Evolutionary conservation across 331 rosid species (phyloP), one percentile per base, ranked within the genome.

Genomic region (Cucumis variabilis): DNA sequence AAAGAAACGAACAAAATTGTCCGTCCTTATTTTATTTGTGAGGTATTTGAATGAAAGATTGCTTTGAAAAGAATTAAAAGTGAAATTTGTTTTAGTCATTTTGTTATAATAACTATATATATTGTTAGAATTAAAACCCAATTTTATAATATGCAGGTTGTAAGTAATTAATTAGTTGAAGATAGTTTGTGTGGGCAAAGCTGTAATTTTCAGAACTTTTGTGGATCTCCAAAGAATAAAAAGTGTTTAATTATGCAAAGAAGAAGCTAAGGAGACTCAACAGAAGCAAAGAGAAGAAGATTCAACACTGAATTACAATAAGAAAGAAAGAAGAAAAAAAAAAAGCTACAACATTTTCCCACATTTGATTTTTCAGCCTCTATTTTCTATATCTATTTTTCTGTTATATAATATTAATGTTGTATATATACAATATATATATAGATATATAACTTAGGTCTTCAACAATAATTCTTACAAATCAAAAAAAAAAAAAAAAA

Each of bases 211-310:
- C 69, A 81, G 1, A 12, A 30, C 17, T 80, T 79, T 80, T 76
- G 11, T 46, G 24, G 21, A 23, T 60, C 30, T 82, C 21, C 0
- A 82, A 55, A 82, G 27, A 80, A 82, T 82, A 82, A 82, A 58
- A 48, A 48, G n/a, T 16, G 23, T 58, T 58, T 58, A 16, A 77
- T 13, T n/a, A 10, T 80, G 69, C 67, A 51, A 51, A 80, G 46
- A 53, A 58, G 46, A 53, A 27, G 51, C 51, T 5, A 80, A 30
- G 85, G 25, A 28, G 19, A 2, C 70, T 60, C 33, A 67, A 21
- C 46, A 82, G 30, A 60, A 82, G 72, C 85, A 58, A 82, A 82
- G 33, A 82, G 30, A 60, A 82, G 33, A 55, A 78, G 83, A 50
- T 80, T 80, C 69, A 80, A 80, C 62, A 53, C 6, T 15, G 48